A percentile compares a stretch with the other conserved stretches of the same genome.
These are phyloP conservation scores for Mycena sp. DNA, from an alignment of 1,284 basidiomycete species.

Conservation along the genomic window DNA sequence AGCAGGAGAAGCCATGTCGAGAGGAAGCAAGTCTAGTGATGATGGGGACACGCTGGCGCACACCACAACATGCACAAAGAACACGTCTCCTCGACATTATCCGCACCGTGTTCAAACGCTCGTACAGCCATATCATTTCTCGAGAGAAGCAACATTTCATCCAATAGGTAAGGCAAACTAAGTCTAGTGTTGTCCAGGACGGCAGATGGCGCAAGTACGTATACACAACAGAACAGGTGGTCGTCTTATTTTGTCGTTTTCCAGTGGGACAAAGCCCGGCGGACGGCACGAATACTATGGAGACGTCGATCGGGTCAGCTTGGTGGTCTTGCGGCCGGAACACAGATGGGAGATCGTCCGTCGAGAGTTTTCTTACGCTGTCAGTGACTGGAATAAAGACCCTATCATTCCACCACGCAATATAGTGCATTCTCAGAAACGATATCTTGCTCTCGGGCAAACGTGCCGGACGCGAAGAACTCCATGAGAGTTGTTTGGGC, in stretches of 20 bases:
- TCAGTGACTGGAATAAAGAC: slow-evolving; percentile 42
- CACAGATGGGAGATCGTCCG: slow-evolving; percentile 39
- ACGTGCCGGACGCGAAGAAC: slow-evolving; percentile 79
- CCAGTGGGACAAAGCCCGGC: slow-evolving; percentile 16
- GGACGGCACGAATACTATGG: slow-evolving; percentile 21
- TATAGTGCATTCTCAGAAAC: slow-evolving; percentile 76
- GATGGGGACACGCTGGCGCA: slow-evolving; percentile 28
- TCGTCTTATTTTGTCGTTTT: too few species aligned
- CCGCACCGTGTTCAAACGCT: too few species aligned
- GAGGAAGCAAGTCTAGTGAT: slow-evolving; percentile 10
- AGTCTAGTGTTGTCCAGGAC: too few species aligned
- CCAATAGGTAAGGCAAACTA: too few species aligned
- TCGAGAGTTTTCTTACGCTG: slow-evolving; percentile 44
- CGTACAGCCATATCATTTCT: too few species aligned
- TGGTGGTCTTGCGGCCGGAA: slow-evolving; percentile 50
- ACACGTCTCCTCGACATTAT: too few species aligned
- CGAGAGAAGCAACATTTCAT: too few species aligned
- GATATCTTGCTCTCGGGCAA: slow-evolving; percentile 74
- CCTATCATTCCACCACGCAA: slow-evolving; percentile 77
- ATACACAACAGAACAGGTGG: too few species aligned
- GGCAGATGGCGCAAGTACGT: too few species aligned
- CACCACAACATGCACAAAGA: slow-evolving; percentile 20
- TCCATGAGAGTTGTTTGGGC: slow-evolving; percentile 75
- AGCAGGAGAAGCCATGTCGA: slow-evolving; percentile 69
- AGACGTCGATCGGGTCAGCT: slow-evolving; percentile 30